Conservation (phyloP, 208 protist species). For the Acanthamoeba royreba region DNA sequence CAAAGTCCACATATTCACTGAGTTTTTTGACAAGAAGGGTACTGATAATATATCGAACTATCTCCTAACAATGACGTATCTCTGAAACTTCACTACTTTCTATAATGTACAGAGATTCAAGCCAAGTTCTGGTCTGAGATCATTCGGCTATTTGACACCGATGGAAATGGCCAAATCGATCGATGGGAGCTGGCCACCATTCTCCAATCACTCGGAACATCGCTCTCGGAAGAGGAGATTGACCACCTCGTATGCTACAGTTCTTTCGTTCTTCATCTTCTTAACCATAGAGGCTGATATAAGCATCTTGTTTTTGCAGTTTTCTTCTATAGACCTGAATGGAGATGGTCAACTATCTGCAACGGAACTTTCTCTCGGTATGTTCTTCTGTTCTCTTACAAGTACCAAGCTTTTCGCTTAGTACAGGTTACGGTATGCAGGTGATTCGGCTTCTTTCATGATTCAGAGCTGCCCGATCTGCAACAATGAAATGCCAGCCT, state of each 20-base stretch:
- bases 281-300: background rate
- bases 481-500: background rate
- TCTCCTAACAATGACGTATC: background rate
- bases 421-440: background rate
- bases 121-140: background rate
- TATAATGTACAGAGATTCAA: background rate
- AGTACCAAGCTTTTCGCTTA: background rate
- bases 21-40: background rate
- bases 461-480: constrained; percentile 19
- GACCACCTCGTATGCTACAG: background rate
- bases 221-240: background rate
- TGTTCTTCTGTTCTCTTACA: background rate
- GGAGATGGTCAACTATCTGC: background rate
- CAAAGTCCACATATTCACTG: background rate
- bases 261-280: background rate
- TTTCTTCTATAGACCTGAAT: background rate
- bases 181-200: background rate
- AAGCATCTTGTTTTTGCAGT: background rate
- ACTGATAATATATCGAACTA: background rate
- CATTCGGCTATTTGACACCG: background rate
- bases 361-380: background rate
- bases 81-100: background rate
- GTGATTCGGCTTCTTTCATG: background rate
- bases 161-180: background rate
- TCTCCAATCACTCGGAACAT: background rate